These are phyloP conservation scores for Taphrina confusa DNA, from an alignment of 1,139 yeast species.

Conservation along the genomic window DNA sequence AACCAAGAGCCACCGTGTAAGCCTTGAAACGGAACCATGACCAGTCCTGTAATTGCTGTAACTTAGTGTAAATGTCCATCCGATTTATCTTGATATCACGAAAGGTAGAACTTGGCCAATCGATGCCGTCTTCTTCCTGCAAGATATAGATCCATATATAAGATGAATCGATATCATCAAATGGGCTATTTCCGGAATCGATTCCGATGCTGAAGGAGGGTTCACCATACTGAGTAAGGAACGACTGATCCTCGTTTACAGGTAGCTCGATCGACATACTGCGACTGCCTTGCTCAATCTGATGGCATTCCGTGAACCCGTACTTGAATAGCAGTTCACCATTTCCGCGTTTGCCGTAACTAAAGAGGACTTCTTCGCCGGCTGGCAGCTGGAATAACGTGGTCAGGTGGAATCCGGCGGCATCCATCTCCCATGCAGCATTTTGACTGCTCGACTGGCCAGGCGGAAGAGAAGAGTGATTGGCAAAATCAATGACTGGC, in stretches of 20 bases:
- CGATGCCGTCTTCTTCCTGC: background rate
- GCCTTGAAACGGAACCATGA: constrained; percentile 4
- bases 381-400: background rate
- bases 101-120: background rate
- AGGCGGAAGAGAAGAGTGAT: constrained; percentile 11
- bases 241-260: background rate
- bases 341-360: constrained; percentile 20
- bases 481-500: constrained; percentile 21
- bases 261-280: constrained; percentile 17
- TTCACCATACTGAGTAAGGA: background rate
- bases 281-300: constrained; percentile 8
- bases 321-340: constrained; percentile 18
- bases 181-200: background rate
- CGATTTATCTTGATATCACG: background rate
- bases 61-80: background rate
- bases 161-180: background rate
- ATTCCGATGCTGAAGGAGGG: constrained; percentile 13
- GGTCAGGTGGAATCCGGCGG: background rate
- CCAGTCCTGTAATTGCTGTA: background rate
- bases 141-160: constrained; percentile 1
- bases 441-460: background rate
- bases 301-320: constrained; percentile 11
- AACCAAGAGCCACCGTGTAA: background rate
- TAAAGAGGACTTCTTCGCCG: constrained; percentile 7
- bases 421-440: constrained; percentile 12